phyloP scores from a whole-genome alignment of 352 stramenopile species.

The Blastocystis sp. region DNA sequence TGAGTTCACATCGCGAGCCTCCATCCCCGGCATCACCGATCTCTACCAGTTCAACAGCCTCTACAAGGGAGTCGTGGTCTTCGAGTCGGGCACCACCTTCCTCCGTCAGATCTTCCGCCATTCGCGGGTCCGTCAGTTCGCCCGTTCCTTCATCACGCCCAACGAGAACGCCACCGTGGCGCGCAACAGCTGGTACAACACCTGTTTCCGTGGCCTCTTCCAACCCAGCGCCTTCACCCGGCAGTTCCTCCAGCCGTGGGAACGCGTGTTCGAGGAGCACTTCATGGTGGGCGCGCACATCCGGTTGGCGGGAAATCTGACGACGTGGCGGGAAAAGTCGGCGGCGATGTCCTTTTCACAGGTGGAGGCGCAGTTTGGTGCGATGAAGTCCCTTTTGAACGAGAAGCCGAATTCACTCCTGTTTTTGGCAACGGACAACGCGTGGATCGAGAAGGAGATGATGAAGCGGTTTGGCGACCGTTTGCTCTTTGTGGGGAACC shows the following conservation, averaged over 20 bases:
- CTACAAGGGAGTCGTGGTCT: not conserved
- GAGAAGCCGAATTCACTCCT: not conserved
- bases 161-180: not conserved
- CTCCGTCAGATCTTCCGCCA: not conserved
- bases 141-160: not conserved
- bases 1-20: not conserved
- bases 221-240: not conserved
- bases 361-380: not conserved
- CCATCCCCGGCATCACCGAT: constrained; percentile 1
- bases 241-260: constrained; percentile 2
- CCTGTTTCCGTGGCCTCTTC: constrained; percentile 1
- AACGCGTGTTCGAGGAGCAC: not conserved
- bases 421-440: not conserved
- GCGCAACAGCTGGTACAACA: not conserved
- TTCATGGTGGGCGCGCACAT: constrained; percentile 36
- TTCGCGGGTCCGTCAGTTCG: not conserved
- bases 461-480: not conserved
- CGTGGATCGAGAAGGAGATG: not conserved
- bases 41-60: not conserved
- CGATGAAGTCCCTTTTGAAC: not conserved
- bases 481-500: constrained; percentile 7
- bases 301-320: not conserved
- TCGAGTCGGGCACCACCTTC: not conserved
- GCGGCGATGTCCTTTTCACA: not conserved
- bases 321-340: not conserved